Evolutionary conservation across 1,284 basidiomycete species (phyloP), one percentile per base, ranked within the genome.

Genomic region (Fomes fomentarius): DNA sequence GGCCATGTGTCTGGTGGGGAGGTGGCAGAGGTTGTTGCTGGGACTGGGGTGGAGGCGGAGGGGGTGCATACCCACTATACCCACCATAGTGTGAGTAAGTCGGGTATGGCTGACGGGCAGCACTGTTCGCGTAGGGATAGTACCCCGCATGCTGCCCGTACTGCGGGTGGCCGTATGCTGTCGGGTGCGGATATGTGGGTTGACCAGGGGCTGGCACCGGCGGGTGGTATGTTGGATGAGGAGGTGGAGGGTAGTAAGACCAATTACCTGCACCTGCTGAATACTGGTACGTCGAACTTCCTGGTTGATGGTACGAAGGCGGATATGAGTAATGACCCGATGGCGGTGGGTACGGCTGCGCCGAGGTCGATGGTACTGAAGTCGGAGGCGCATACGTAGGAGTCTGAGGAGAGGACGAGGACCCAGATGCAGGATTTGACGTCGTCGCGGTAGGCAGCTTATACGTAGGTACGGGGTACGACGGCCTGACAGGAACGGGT

Each of bases 381-480:
- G 39, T 58, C 9, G n/a, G 61, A 58, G 57, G 60, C 59, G 54
- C 58, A 61, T 39, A 59, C 57, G 44, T 31, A 9, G 54, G 57
- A 15, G 52, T 41, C 5, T 37, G 45, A 3, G 48, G 4, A 4
- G 48, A 8, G 1, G 46, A 17, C 4, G 54, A 35, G 9, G 31
- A 19, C 2, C 45, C 33, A 15, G 41, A 30, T 24, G 33, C 6
- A 37, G 45, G 22, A 5, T 31, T 25, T 8, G 47, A 33, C 6
- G 34, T 12, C 10, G 26, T 17, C 9, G 25, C 26, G 7, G 48
- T 46, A 12, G 55, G 41, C 3, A 47, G 31, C 17, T 31, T 41
- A 38, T 54, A 59, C 8, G 69, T 52, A 17, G 74, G 68, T 4
- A 74, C 69, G 42, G 71, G 74, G 7, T 73, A 71, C 45, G 72